These are phyloP conservation scores for Melampsora occidentalis DNA, from an alignment of 1,284 basidiomycete genomes.

Conservation along the genomic window DNA sequence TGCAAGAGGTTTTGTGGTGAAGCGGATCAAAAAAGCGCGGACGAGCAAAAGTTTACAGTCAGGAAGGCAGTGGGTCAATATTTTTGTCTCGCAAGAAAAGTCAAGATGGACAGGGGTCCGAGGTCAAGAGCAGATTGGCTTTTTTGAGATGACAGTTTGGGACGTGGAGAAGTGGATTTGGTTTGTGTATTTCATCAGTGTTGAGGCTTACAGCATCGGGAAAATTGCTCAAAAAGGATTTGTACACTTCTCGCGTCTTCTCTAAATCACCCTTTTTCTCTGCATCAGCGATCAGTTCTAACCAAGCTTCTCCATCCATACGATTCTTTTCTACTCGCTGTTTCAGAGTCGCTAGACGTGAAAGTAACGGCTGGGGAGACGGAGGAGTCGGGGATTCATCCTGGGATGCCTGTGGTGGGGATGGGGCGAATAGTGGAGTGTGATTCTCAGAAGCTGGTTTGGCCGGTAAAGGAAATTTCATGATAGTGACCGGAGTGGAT, in stretches of 20 bases:
- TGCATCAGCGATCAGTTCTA: constrained; percentile 65
- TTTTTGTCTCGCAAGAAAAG: background rate
- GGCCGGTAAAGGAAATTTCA: constrained; percentile 28
- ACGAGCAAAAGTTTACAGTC: constrained; percentile 11
- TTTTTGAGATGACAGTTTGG: constrained; percentile 59
- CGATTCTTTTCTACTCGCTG: constrained; percentile 58
- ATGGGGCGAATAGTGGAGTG: constrained; percentile 24
- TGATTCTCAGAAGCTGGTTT: constrained; percentile 18
- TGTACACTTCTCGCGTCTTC: constrained; percentile 68
- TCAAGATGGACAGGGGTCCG: constrained; percentile 6
- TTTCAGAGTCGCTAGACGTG: constrained; percentile 49
- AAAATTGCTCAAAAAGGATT: constrained; percentile 69
- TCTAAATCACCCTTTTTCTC: constrained; percentile 67
- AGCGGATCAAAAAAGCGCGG: background rate
- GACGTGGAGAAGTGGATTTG: constrained; percentile 51
- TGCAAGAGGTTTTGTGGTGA: background rate
- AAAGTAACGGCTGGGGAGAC: constrained; percentile 41
- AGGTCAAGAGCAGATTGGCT: constrained; percentile 2
- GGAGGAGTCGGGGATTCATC: constrained; percentile 1
- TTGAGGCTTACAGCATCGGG: constrained; percentile 67
- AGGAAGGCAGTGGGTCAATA: background rate
- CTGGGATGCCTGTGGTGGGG: background rate
- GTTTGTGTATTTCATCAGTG: constrained; percentile 39
- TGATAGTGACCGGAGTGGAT: background rate
- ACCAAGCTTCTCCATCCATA: constrained; percentile 68